phyloP scores from a whole-genome alignment of 75 land plant genomes.

The Isoetes taiwanensis region DNA sequence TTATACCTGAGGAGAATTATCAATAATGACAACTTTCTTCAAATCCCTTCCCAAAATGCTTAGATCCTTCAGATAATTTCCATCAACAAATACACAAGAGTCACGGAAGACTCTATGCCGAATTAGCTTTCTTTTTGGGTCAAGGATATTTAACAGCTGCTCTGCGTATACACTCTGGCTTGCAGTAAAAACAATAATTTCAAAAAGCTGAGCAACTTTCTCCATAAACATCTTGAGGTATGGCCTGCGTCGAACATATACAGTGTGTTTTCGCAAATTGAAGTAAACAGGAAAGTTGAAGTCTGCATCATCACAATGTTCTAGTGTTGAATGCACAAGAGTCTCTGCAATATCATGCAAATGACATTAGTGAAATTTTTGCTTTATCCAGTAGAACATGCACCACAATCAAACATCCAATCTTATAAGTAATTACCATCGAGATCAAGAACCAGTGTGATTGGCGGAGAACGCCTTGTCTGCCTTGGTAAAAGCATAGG shows the following conservation, averaged over 20 bases:
- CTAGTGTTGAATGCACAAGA: constrained; percentile 67
- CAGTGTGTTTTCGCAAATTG: constrained; percentile 61
- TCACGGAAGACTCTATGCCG: constrained; percentile 64
- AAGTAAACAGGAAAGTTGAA: constrained; percentile 59
- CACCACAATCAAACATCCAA: too few relatives aligned
- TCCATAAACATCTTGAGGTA: constrained; percentile 54
- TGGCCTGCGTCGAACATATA: constrained; percentile 66
- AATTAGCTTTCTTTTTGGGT: constrained; percentile 57
- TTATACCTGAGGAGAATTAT: constrained; percentile 81
- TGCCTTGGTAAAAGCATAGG: constrained; percentile 34
- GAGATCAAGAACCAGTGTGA: constrained; percentile 73
- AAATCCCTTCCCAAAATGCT: constrained; percentile 70
- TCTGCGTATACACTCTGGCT: constrained; percentile 88
- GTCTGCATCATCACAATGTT: constrained; percentile 60
- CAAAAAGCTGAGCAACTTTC: constrained; percentile 63
- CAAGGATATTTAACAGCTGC: constrained; percentile 55
- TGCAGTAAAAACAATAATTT: constrained; percentile 69
- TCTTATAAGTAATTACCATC: constrained; percentile 81
- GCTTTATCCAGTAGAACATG: too few relatives aligned
- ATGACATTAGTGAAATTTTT: not conserved
- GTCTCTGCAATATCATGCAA: constrained; percentile 64
- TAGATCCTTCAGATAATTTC: constrained; percentile 61
- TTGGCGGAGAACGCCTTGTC: constrained; percentile 23
- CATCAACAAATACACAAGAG: constrained; percentile 66
- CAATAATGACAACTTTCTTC: constrained; percentile 70